A percentile compares a stretch with the other conserved stretches of the same genome.
Evolutionary conservation across 208 protist species (phyloP).

Genomic region (Wallacemonas rigidus): DNA sequence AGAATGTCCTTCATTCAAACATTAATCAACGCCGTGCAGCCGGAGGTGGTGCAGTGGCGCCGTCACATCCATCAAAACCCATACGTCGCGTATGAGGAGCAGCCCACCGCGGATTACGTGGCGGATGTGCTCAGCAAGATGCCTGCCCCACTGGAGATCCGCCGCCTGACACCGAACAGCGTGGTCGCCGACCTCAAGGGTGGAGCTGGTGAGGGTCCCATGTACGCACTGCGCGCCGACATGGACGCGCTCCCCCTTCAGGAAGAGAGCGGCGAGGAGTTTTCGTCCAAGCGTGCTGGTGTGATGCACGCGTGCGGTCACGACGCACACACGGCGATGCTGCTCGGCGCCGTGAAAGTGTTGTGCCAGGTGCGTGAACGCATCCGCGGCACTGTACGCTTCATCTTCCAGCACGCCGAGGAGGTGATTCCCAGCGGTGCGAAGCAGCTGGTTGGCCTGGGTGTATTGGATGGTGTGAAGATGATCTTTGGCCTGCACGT

Average conservation of each 20-base stretch:
- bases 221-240: constrained; percentile 50
- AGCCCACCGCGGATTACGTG: constrained; percentile 54
- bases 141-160: constrained; percentile 46
- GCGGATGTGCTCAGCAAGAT: constrained; percentile 33
- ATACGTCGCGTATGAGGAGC: constrained; percentile 42
- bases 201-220: constrained; percentile 42
- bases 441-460: constrained; percentile 39
- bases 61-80: constrained; percentile 64
- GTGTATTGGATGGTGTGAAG: constrained; percentile 47
- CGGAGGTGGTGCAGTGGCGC: constrained; percentile 52
- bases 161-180: constrained; percentile 43
- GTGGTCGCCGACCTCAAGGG: constrained; percentile 53
- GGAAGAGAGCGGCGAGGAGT: constrained; percentile 47
- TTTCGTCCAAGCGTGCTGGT: constrained; percentile 41
- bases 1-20: constrained; percentile 43
- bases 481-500: constrained; percentile 52
- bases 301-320: constrained; percentile 60
- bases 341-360: constrained; percentile 51
- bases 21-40: constrained; percentile 35
- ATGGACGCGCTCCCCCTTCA: constrained; percentile 49
- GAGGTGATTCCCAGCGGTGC: constrained; percentile 53
- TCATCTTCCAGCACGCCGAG: constrained; percentile 60
- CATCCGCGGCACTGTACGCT: constrained; percentile 49
- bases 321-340: constrained; percentile 53
- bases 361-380: constrained; percentile 43